These are phyloP conservation scores for Neurospora hispaniola DNA, from an alignment of 495 filamentous ascomycete species.

Conservation along the genomic window DNA sequence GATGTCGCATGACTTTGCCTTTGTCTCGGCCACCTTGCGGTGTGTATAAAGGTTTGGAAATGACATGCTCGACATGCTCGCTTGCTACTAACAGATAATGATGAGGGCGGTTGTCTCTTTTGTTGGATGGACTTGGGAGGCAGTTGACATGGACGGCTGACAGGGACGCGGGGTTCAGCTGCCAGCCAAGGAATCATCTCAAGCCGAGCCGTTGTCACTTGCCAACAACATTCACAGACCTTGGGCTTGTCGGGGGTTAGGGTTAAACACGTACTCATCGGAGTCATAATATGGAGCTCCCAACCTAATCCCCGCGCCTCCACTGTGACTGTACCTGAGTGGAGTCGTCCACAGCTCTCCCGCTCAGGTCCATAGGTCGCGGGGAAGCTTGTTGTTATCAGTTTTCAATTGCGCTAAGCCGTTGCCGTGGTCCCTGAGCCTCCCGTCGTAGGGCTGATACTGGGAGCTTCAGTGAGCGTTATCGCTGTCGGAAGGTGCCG, in stretches of 20 bases:
- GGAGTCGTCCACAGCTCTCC: not conserved
- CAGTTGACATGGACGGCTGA: not conserved
- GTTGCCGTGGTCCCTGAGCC: not conserved
- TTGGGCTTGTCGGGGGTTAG: not conserved
- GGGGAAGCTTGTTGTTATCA: not conserved
- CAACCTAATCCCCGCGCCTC: not conserved
- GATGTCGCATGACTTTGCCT: constrained; percentile 72
- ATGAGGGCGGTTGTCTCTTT: not conserved
- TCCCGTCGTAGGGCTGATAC: not conserved
- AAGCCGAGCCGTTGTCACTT: not conserved
- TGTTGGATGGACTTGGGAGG: not conserved
- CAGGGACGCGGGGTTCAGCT: not conserved
- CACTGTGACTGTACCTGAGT: not conserved
- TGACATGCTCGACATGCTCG: constrained; percentile 23
- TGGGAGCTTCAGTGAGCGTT: not conserved
- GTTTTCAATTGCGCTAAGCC: not conserved
- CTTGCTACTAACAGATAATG: not conserved
- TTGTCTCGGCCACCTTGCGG: constrained; percentile 76
- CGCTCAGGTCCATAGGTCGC: not conserved
- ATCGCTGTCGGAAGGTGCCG: not conserved
- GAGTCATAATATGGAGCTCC: not conserved
- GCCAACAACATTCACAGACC: not conserved
- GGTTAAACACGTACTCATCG: not conserved
- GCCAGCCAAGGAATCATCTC: constrained; percentile 1
- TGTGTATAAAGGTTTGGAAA: constrained; percentile 79